Conservation (phyloP, 225 moss, liverwort and hornwort genomes). For the Asterella californica region DNA sequence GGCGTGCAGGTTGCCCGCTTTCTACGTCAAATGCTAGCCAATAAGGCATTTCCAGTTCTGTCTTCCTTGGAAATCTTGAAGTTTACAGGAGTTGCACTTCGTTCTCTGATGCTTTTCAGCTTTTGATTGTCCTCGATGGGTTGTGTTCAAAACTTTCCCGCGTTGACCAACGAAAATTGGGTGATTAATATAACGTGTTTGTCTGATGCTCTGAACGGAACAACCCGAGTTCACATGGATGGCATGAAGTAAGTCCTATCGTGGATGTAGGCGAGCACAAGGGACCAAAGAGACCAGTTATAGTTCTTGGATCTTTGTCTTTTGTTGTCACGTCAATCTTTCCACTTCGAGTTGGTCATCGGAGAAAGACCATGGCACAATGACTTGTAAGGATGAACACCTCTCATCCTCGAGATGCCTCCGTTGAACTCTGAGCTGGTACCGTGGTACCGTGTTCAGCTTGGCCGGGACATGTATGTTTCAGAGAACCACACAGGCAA, state of each 20-base stretch:
- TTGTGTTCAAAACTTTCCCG: conserved; percentile 58
- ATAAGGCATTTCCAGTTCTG: conserved; percentile 43
- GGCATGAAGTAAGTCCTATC: conserved; percentile 61
- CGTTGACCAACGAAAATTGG: conserved; percentile 73
- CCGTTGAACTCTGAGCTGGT: too few relatives aligned
- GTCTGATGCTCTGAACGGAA: conserved; percentile 87
- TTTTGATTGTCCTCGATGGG: neutral
- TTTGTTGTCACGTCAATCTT: neutral
- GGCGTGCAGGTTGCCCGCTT: conserved; percentile 77
- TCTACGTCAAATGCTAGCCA: conserved; percentile 71
- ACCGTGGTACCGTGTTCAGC: too few relatives aligned
- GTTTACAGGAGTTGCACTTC: neutral
- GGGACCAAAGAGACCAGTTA: neutral
- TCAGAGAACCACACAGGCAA: too few relatives aligned
- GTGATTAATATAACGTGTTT: conserved; percentile 69
- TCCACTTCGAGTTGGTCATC: too few relatives aligned
- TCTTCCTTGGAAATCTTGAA: neutral
- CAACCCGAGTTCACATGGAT: conserved; percentile 81
- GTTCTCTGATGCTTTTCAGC: neutral
- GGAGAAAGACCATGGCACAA: too few relatives aligned
- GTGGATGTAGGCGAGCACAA: neutral
- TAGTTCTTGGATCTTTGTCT: neutral
- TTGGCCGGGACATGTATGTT: too few relatives aligned
- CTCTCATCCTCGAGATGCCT: too few relatives aligned
- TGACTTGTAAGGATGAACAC: too few relatives aligned